Percentiles rank a stretch among this genome's conserved stretches.
Conservation (phyloP, 495 filamentous ascomycete species). For the Xanthoparmelia taractica region DNA sequence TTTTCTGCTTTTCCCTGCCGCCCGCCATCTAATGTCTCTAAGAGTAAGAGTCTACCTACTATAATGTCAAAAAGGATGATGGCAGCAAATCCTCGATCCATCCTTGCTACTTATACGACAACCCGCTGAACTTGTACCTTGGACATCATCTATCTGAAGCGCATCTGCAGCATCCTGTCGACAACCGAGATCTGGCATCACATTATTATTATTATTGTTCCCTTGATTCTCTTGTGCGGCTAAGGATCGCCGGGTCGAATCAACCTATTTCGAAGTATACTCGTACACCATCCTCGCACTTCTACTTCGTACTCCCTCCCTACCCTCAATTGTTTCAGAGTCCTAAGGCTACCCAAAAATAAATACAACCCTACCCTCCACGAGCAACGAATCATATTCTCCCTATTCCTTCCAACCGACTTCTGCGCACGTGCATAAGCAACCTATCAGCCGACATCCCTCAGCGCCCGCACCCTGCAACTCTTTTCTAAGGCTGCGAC, state of each 20-base stretch:
- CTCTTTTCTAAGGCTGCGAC: slow-evolving; percentile 1
- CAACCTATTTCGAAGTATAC: no score
- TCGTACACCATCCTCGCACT: no score
- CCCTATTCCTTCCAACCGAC: not conserved
- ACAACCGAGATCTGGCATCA: slow-evolving; percentile 1
- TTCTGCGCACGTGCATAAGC: slow-evolving; percentile 3
- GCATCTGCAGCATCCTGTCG: not conserved
- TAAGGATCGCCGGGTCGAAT: slow-evolving; percentile 6
- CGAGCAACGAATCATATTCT: slow-evolving; percentile 1
- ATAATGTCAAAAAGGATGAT: not conserved
- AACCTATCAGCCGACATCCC: slow-evolving; percentile 8
- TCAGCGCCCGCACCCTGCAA: slow-evolving; percentile 2
- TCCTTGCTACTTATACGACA: not conserved
- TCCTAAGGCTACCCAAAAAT: not conserved
- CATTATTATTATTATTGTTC: no score
- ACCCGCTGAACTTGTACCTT: not conserved
- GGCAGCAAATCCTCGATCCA: not conserved
- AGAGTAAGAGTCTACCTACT: no score
- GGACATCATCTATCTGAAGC: not conserved
- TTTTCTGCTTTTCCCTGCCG: not conserved
- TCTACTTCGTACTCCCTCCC: not conserved
- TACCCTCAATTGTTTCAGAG: not conserved
- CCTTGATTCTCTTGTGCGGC: no score
- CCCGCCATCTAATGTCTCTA: not conserved
- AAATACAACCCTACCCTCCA: not conserved